Conservation (phyloP, 768 basidiomycete genomes). For the Russula foetens region DNA sequence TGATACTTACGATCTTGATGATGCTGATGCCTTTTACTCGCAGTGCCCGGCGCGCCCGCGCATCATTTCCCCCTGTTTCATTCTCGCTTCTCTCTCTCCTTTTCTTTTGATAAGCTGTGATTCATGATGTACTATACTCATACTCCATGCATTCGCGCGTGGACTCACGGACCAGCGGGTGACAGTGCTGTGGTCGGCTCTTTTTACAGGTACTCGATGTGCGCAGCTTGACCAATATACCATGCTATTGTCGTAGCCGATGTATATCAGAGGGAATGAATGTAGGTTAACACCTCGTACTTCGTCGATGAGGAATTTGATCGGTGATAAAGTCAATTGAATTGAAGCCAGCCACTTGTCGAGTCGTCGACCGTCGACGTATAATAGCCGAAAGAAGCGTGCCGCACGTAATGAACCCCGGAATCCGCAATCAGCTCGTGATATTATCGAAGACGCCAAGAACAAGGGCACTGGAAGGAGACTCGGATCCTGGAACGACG, state of each 20-base stretch:
- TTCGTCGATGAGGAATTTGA: neutral
- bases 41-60: constrained; percentile 15
- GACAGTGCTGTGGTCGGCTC: neutral
- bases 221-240: constrained; percentile 11
- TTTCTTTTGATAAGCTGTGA: neutral
- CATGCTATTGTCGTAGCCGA: constrained; percentile 1
- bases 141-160: constrained; percentile 11
- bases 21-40: constrained; percentile 8
- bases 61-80: neutral
- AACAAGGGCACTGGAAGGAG: too few species aligned
- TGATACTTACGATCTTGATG: constrained; percentile 18
- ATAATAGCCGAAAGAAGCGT: too few species aligned
- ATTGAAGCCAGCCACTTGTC: too few species aligned
- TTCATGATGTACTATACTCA: constrained; percentile 17
- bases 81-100: neutral
- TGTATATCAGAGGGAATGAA: neutral
- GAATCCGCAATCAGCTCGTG: too few species aligned
- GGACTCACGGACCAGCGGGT: constrained; percentile 5
- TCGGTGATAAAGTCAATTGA: neutral
- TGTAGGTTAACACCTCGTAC: neutral
- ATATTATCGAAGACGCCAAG: too few species aligned
- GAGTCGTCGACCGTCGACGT: too few species aligned
- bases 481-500: too few species aligned
- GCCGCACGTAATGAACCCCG: too few species aligned
- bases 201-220: neutral